Base-by-base conservation (phyloP, 1,284 basidiomycete species). In the Coniferiporia weirii region DNA sequence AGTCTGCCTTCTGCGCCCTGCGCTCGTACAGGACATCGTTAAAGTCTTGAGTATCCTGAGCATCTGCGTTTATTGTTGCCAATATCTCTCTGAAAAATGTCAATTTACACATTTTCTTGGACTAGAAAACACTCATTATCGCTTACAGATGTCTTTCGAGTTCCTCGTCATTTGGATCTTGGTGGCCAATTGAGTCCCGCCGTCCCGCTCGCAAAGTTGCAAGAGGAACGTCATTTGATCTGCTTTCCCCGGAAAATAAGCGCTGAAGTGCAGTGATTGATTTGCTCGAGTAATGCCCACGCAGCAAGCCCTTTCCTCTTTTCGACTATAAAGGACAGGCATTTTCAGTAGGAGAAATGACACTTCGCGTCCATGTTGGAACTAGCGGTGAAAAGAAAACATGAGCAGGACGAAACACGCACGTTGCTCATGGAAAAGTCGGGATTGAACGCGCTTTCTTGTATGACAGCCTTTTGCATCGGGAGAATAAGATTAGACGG, bases 1-100 rank as follows among this genome's bases (percentile, higher is more conserved):
- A 93, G 64, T 93, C 90, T 0, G 91, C 89, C 68, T 89, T 90
- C 67, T 84, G 84, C 12, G 91, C 91, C n/a, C 86, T 81, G 8
- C 83, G 82, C 70, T 97, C 91, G 59, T 86, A 81, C 44, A 82
- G 63, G 8, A 79, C 79, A 64, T 94, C 88, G 64, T 79, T 76
- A 20, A 79, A 66, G 43, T 84, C 81, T 63, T 83, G 80, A 4
- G 75, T 71, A 8, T 72, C 70, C 8, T 75, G 71, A 0, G 71
- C 72, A 15, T 83, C 81, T 12, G 77, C 74, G 65, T 83, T 83
- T 47, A 88, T 73, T 2, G 79, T 76, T 13, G 86, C 84, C 38
- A 91, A 71, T 3, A 90, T 75, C 54, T 91, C 87, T 27, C 88
- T 90, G 62, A 2, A 9, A 1, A n/a, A 50, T 3, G 34, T 47